Evolutionary conservation across 2,329 filamentous ascomycete species (phyloP).

Genomic region (Neopestalotiopsis clavispora): DNA sequence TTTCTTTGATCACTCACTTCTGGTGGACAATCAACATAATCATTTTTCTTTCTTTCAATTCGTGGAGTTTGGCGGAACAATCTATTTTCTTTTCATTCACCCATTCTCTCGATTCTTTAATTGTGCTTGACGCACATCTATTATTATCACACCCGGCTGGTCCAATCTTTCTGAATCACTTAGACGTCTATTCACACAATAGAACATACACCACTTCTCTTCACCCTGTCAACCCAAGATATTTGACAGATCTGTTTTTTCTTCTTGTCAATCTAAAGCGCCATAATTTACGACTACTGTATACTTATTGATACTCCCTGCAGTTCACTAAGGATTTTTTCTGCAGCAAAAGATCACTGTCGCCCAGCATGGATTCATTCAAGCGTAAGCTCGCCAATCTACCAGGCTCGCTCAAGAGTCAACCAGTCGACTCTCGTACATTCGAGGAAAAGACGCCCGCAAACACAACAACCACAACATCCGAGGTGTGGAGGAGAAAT

Average conservation of each 20-base stretch:
- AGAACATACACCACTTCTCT: background rate
- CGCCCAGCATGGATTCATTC: conserved; percentile 6
- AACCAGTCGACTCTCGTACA: conserved; percentile 1
- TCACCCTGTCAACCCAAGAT: background rate
- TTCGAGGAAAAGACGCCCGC: conserved; percentile 1
- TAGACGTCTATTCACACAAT: background rate
- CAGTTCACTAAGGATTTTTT: background rate
- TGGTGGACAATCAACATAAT: conserved; percentile 15
- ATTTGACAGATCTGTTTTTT: too few species aligned
- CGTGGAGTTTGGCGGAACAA: conserved; percentile 21
- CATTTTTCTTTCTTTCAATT: conserved; percentile 16
- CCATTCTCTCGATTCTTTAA: conserved; percentile 17
- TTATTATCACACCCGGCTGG: conserved; percentile 19
- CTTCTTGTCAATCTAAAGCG: background rate
- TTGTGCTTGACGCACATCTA: conserved; percentile 8
- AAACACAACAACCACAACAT: background rate
- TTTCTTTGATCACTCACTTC: conserved; percentile 13
- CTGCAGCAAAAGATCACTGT: background rate
- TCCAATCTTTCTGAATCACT: conserved; percentile 6
- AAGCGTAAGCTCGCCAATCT: conserved; percentile 5
- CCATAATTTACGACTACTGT: background rate
- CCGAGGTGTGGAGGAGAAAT: conserved; percentile 15
- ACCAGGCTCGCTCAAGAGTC: background rate
- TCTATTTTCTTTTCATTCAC: conserved; percentile 17
- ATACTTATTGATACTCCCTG: background rate